Evolutionary conservation across 352 stramenopile genomes (phyloP).

Genomic region (Phytopythium kandeliae): DNA sequence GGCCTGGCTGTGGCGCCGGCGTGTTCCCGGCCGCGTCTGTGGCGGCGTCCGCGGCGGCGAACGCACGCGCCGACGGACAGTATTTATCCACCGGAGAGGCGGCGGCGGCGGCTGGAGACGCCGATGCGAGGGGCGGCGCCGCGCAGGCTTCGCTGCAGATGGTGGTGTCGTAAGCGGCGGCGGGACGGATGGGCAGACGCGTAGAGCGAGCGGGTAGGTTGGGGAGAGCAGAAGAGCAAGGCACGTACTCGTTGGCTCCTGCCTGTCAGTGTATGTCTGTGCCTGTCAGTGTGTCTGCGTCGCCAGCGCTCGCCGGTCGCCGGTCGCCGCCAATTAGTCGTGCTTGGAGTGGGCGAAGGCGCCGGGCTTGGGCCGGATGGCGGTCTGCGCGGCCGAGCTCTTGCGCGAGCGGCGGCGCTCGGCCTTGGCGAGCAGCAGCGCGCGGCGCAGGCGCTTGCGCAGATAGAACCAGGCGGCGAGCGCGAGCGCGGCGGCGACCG

Average conservation of each 20-base stretch:
- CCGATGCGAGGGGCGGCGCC: neutral
- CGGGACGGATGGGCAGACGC: neutral
- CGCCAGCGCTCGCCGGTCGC: too few species aligned
- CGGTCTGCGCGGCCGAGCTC: constrained; percentile 43
- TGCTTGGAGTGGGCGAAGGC: constrained; percentile 62
- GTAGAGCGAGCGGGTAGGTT: neutral
- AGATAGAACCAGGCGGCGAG: constrained; percentile 85
- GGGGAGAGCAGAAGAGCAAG: neutral
- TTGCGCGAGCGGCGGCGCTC: constrained; percentile 83
- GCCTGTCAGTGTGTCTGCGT: neutral
- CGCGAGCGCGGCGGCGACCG: constrained; percentile 56
- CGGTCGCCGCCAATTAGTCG: constrained; percentile 22
- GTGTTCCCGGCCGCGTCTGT: constrained; percentile 1
- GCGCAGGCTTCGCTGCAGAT: constrained; percentile 62
- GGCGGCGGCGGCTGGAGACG: neutral
- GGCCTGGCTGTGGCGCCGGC: constrained; percentile 10
- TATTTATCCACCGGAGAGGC: constrained; percentile 3
- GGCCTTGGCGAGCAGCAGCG: constrained; percentile 87
- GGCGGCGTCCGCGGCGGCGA: too few species aligned
- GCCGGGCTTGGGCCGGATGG: constrained; percentile 32
- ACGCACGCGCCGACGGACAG: neutral
- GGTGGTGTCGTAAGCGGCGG: constrained; percentile 8
- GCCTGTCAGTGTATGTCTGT: neutral
- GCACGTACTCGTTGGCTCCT: neutral
- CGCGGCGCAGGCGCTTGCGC: constrained; percentile 68